Conservation (phyloP, 345 rosid genomes). For the Rhizophora apiculata region DNA sequence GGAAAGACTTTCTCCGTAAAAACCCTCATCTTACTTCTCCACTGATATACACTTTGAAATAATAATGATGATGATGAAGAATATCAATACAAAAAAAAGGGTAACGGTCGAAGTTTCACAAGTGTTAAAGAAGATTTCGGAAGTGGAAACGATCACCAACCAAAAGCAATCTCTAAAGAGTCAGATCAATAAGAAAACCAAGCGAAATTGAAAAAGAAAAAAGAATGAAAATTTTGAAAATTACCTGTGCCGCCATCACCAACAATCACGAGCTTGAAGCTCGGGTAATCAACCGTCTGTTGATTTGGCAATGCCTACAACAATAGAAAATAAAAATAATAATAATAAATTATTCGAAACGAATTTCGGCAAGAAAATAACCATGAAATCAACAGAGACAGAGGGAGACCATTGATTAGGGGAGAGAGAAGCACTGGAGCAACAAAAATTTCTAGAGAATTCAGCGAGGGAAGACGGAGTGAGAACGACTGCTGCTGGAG, state of each 20-base stretch:
- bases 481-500: background rate
- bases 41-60: too few relatives aligned
- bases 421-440: background rate
- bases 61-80: too few relatives aligned
- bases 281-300: conserved; percentile 55
- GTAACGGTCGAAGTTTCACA: too few relatives aligned
- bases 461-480: background rate
- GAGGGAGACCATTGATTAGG: conserved; percentile 18
- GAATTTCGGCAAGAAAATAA: background rate
- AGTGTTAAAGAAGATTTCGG: too few relatives aligned
- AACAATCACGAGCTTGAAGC: conserved; percentile 47
- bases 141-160: background rate
- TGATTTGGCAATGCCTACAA: conserved; percentile 72
- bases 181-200: background rate
- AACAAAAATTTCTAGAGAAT: background rate
- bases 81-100: too few relatives aligned
- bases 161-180: background rate
- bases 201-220: background rate
- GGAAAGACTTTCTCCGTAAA: too few relatives aligned
- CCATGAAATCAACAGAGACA: background rate
- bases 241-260: conserved; percentile 48
- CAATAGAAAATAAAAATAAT: background rate
- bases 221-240: background rate
- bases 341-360: background rate
- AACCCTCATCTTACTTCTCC: too few relatives aligned